phyloP scores from a whole-genome alignment of 78 protist genomes.

The Dictyostelium citrinum region DNA sequence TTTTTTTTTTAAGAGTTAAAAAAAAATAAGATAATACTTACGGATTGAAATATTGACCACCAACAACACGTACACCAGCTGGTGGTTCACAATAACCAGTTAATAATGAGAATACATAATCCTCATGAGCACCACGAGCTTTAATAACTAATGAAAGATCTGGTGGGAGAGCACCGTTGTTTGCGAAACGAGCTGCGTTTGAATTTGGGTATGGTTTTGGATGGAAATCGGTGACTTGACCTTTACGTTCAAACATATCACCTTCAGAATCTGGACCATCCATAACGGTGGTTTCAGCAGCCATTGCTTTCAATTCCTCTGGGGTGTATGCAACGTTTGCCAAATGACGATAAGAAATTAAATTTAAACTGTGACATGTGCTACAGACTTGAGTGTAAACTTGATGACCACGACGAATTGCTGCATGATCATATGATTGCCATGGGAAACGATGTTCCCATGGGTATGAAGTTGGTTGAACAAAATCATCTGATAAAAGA shows the following conservation, averaged over 20 bases:
- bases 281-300: conserved; percentile 76
- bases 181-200: conserved; percentile 86
- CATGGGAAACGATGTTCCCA: conserved; percentile 83
- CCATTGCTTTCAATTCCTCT: conserved; percentile 54
- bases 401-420: conserved; percentile 82
- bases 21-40: neutral
- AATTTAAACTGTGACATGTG: conserved; percentile 78
- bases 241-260: conserved; percentile 79
- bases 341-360: conserved; percentile 70
- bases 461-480: conserved; percentile 59
- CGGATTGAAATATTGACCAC: conserved; percentile 90
- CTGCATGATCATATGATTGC: conserved; percentile 82
- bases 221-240: conserved; percentile 55
- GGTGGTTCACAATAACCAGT: conserved; percentile 93
- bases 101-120: conserved; percentile 93
- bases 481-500: conserved; percentile 50
- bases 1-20: too few relatives aligned
- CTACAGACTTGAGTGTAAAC: conserved; percentile 81
- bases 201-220: conserved; percentile 78
- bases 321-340: conserved; percentile 68
- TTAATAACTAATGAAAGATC: conserved; percentile 92
- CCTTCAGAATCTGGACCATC: conserved; percentile 91
- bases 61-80: conserved; percentile 81
- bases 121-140: conserved; percentile 87
- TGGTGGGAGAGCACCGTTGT: conserved; percentile 95